Evolutionary conservation across 495 filamentous ascomycete species (phyloP).

Genomic region (Lepraria neglecta): DNA sequence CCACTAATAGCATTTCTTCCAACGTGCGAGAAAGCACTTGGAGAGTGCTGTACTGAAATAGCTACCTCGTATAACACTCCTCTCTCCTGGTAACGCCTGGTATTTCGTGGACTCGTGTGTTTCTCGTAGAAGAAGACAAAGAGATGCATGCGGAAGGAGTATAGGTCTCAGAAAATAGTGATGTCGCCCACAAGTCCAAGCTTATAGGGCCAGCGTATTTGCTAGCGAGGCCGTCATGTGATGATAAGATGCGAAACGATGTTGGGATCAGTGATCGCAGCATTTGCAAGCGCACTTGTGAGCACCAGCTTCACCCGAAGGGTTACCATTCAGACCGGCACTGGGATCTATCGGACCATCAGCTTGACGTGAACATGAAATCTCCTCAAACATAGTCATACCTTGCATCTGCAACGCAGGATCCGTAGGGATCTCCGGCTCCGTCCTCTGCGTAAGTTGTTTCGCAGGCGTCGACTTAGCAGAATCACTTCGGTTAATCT

Average conservation of each 20-base stretch:
- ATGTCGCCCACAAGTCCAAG: no score
- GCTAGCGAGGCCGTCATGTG: no score
- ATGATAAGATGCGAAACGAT: background rate
- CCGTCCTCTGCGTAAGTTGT: conserved; percentile 19
- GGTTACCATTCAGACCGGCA: background rate
- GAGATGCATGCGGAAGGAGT: background rate
- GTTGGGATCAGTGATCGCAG: conserved; percentile 14
- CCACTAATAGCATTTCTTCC: no score
- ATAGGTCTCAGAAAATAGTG: no score
- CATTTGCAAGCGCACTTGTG: conserved; percentile 18
- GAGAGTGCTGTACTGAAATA: no score
- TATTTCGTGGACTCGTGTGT: background rate
- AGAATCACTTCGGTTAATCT: conserved; percentile 23
- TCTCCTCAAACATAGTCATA: background rate
- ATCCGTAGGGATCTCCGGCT: conserved; percentile 18
- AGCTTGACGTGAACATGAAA: background rate
- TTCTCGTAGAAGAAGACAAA: background rate
- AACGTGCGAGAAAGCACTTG: no score
- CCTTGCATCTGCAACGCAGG: conserved; percentile 17
- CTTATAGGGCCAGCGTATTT: no score
- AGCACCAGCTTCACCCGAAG: background rate
- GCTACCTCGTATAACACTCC: background rate
- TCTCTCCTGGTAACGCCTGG: background rate
- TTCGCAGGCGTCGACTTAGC: conserved; percentile 15
- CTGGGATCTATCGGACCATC: background rate